Base-by-base conservation (phyloP, 2,329 filamentous ascomycete species). In the Arthrobotrys musiformis region DNA sequence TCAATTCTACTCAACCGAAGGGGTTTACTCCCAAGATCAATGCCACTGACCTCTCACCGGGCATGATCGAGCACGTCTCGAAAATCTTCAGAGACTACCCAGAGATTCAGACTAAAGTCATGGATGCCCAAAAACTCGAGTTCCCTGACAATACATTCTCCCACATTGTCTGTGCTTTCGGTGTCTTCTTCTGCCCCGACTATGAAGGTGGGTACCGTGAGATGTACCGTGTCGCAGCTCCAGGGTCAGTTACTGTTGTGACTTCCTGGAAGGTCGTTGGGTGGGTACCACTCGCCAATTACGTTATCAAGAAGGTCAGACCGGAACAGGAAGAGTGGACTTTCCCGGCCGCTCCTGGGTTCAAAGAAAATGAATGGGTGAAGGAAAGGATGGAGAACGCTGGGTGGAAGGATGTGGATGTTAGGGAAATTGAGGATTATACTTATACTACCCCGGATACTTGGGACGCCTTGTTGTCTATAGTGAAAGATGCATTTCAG, bases 171-270 rank as follows among this genome's bases (percentile, higher is more conserved):
- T 70, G 66, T 33, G 58, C 58, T 3, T 77, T 77, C 30, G 73
- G 73, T 3, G 73, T 77, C 13, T 77, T 77, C 60, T 77, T 77
- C 42, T 77, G 73, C n/a, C 66, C 64, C 5, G 66, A 77, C 24
- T 70, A 70, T 19, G 73, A 77, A 42, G 48, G 58, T 17, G 73
- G 66, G 17, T 77, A 70, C 48, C 35, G 66, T 15, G 64, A 77
- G 37, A 77, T 77, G 73, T 77, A 77, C 26, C 73, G 73, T 13
- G 73, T 77, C n/a, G 66, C 66, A 4, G 66, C 64, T 11, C 73
- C 73, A 24, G 73, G 73, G 13, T 77, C 73, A 1, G 42, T 67
- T 3, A 66, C 73, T 5, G 66, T 70, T 9, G 28, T 70, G 7
- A 77, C 73, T 9, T 77, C 73, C 8, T 77, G 73, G 73, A 66